Conservation (phyloP, 2,329 filamentous ascomycete species). For the Aspergillus cejpii region DNA sequence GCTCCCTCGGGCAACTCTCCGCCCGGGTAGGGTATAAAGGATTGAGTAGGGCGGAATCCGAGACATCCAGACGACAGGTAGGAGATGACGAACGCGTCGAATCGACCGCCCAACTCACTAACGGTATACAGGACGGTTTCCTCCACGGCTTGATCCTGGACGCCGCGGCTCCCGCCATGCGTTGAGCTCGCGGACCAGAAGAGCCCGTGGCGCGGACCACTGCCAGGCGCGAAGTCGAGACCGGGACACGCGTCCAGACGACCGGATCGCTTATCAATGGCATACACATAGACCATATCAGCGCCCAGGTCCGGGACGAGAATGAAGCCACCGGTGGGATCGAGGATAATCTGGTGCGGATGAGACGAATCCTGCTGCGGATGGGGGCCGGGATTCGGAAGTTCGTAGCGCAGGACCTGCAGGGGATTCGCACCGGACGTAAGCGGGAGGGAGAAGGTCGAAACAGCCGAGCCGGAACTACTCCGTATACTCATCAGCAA, state of each 20-base stretch:
- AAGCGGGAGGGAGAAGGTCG: conserved; percentile 30
- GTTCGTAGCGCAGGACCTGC: conserved; percentile 41
- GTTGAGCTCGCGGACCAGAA: conserved; percentile 42
- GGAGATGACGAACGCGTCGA: conserved; percentile 43
- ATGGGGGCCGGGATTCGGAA: conserved; percentile 32
- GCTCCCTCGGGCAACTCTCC: conserved; percentile 22
- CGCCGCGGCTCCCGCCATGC: not conserved
- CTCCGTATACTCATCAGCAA: too few species aligned
- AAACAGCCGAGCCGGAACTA: conserved; percentile 28
- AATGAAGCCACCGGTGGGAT: conserved; percentile 58
- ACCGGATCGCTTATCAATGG: conserved; percentile 42
- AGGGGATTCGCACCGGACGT: conserved; percentile 12
- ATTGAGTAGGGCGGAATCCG: conserved; percentile 20
- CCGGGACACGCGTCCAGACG: conserved; percentile 45
- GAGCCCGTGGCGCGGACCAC: conserved; percentile 59
- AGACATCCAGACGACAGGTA: conserved; percentile 27
- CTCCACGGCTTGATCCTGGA: conserved; percentile 1
- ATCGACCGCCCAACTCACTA: conserved; percentile 52
- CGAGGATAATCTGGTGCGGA: conserved; percentile 59
- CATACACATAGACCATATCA: conserved; percentile 56
- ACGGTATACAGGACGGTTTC: conserved; percentile 41
- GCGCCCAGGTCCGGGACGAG: conserved; percentile 61
- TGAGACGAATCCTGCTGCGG: conserved; percentile 53
- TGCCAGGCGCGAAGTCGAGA: conserved; percentile 42
- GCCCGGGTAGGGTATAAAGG: conserved; percentile 24